Conservation (phyloP, 2,329 filamentous ascomycete genomes). For the Bipolaris zeicola region DNA sequence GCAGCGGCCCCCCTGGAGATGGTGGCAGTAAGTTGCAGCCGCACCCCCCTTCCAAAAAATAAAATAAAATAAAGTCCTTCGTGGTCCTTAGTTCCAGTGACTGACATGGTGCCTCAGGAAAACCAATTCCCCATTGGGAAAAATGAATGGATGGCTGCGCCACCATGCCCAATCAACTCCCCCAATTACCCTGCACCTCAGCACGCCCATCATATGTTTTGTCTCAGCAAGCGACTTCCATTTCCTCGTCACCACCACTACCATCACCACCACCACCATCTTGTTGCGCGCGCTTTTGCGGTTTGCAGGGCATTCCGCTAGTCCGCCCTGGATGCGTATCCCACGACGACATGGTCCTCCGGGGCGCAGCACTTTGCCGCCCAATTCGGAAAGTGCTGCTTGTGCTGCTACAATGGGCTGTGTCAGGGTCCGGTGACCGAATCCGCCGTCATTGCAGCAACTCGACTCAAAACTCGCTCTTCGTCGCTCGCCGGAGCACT, state of each 20-base stretch:
- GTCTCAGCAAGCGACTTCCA: conserved; percentile 15
- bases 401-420: conserved; percentile 27
- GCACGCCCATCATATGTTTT: conserved; percentile 29
- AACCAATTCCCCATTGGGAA: conserved; percentile 21
- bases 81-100: background rate
- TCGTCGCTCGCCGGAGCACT: conserved; percentile 24
- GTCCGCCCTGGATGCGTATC: conserved; percentile 7
- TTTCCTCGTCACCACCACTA: conserved; percentile 6
- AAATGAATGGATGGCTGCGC: conserved; percentile 24
- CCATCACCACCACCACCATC: background rate
- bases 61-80: too few species aligned
- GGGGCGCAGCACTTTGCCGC: conserved; percentile 33
- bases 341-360: conserved; percentile 9
- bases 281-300: background rate
- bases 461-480: background rate
- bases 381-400: conserved; percentile 21
- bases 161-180: conserved; percentile 15
- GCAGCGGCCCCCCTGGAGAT: conserved; percentile 19
- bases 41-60: too few species aligned
- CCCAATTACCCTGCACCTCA: conserved; percentile 15
- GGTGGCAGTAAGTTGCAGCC: conserved; percentile 27
- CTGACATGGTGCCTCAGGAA: conserved; percentile 21
- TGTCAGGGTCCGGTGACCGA: conserved; percentile 36
- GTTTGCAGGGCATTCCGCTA: conserved; percentile 8
- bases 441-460: conserved; percentile 5